Conservation (phyloP, 345 rosid genomes). For the Hibiscus syriacus region DNA sequence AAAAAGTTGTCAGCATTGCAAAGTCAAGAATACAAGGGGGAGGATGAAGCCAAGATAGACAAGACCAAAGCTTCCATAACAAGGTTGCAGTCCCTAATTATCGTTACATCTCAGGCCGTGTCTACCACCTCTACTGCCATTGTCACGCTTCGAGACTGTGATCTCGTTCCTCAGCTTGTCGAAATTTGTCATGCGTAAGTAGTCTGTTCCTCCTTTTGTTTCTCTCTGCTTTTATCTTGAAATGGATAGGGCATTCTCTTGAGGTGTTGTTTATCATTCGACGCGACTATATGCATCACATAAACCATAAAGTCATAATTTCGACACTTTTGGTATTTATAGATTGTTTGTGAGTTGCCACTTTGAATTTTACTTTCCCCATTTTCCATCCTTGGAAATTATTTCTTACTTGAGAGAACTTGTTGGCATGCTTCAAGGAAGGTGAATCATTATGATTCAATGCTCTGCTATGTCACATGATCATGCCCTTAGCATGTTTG, state of each 20-base stretch:
- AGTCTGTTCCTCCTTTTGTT: neutral
- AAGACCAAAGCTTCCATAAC: constrained; percentile 75
- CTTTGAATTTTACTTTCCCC: neutral
- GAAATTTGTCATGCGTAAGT: constrained; percentile 88
- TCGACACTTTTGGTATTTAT: neutral
- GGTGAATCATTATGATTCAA: constrained; percentile 25
- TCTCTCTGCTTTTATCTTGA: neutral
- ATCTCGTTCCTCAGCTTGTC: constrained; percentile 89
- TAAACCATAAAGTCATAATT: neutral
- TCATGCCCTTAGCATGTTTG: constrained; percentile 14
- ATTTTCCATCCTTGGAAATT: neutral
- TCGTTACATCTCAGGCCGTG: constrained; percentile 84
- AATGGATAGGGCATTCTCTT: neutral
- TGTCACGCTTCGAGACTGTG: constrained; percentile 64
- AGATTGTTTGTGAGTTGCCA: neutral
- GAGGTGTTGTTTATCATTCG: neutral
- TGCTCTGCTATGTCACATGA: constrained; percentile 16
- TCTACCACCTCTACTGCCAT: constrained; percentile 82
- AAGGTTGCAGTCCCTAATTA: constrained; percentile 66
- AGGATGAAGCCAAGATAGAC: constrained; percentile 71
- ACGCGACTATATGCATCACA: neutral
- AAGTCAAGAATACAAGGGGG: constrained; percentile 91
- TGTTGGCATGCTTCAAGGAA: constrained; percentile 16
- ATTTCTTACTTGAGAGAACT: neutral
- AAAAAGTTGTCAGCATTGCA: constrained; percentile 78